phyloP scores from a whole-genome alignment of 495 filamentous ascomycete genomes.

The Hamigera avellanea region DNA sequence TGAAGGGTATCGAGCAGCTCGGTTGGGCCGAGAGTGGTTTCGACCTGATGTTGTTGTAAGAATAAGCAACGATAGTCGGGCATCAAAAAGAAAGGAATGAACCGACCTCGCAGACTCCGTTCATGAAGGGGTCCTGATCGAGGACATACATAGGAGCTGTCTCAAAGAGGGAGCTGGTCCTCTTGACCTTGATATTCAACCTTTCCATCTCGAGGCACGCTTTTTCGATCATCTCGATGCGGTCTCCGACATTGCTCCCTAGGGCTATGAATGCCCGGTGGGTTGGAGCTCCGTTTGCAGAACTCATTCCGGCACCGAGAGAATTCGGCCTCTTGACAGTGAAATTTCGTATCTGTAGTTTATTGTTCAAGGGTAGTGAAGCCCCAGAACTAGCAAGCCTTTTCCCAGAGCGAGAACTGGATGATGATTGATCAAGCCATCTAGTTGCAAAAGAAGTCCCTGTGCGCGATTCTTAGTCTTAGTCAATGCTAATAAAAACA shows the following conservation, averaged over 20 bases:
- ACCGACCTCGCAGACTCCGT: constrained; percentile 84
- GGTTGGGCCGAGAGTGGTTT: constrained; percentile 65
- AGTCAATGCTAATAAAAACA: background rate
- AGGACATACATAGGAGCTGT: constrained; percentile 93
- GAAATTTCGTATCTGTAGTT: constrained; percentile 4
- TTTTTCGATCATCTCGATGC: constrained; percentile 67
- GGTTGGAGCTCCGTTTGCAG: constrained; percentile 6
- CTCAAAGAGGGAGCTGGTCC: constrained; percentile 86
- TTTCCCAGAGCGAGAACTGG: background rate
- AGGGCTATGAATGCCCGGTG: constrained; percentile 72
- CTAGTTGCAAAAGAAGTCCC: background rate
- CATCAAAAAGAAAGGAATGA: too few relatives aligned
- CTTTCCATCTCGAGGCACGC: constrained; percentile 67
- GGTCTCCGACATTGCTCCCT: constrained; percentile 88
- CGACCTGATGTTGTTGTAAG: constrained; percentile 52
- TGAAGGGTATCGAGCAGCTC: constrained; percentile 71
- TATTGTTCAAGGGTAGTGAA: background rate
- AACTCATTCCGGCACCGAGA: constrained; percentile 8
- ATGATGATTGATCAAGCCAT: too few relatives aligned
- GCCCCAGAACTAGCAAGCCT: background rate
- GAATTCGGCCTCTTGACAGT: constrained; percentile 2
- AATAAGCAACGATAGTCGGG: background rate
- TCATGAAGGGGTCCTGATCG: constrained; percentile 80
- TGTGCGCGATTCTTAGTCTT: background rate
- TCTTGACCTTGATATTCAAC: constrained; percentile 56